Evolutionary conservation across 495 filamentous ascomycete species (phyloP).

Genomic region (Evansstolkia leycettana): DNA sequence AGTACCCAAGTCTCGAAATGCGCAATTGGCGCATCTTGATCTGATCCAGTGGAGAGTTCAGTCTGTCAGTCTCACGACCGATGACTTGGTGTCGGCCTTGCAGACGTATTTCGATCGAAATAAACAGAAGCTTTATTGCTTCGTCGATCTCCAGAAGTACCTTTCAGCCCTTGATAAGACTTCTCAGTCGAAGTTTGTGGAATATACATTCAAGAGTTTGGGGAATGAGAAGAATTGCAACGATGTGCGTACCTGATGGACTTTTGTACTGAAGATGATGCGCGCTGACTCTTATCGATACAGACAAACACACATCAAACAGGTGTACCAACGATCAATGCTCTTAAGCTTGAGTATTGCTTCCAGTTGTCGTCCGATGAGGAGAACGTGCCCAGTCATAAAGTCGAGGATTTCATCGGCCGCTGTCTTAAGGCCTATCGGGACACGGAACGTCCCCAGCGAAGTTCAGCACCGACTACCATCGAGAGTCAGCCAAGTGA

Average conservation of each 20-base stretch:
- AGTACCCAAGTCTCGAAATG: constrained; percentile 35
- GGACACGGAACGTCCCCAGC: constrained; percentile 8
- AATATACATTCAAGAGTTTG: constrained; percentile 15
- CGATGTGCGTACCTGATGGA: constrained; percentile 16
- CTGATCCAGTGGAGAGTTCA: constrained; percentile 12
- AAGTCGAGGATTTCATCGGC: constrained; percentile 31
- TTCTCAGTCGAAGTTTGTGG: constrained; percentile 24
- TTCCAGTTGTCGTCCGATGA: constrained; percentile 32
- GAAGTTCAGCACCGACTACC: constrained; percentile 12
- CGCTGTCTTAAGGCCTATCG: constrained; percentile 37
- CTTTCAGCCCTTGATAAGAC: constrained; percentile 25
- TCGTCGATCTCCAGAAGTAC: constrained; percentile 39
- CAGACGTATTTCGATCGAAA: constrained; percentile 37
- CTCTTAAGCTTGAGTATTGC: constrained; percentile 45
- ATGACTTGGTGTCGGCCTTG: constrained; percentile 28
- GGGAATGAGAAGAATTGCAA: constrained; percentile 11
- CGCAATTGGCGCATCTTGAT: constrained; percentile 30
- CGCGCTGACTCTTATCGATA: no score
- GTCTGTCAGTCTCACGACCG: constrained; percentile 16
- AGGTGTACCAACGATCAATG: constrained; percentile 36
- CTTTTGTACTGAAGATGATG: no score
- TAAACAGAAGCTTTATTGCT: constrained; percentile 40
- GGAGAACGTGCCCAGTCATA: constrained; percentile 15
- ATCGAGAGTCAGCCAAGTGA: constrained; percentile 48
- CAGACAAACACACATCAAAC: constrained; percentile 8